phyloP scores from a whole-genome alignment of 768 basidiomycete genomes.

The Podaxis sp. region DNA sequence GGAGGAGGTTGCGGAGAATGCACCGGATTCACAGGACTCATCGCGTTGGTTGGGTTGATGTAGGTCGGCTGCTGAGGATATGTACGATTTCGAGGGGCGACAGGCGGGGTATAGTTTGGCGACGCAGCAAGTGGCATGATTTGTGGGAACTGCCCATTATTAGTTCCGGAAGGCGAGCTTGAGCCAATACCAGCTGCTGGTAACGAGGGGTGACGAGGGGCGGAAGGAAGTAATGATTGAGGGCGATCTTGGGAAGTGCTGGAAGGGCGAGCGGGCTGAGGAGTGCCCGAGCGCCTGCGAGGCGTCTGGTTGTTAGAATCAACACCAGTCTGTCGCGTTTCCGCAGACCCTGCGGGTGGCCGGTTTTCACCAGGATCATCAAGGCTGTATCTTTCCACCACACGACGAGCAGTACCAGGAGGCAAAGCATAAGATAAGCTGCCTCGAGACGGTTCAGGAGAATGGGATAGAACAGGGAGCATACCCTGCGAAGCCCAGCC shows the following conservation, averaged over 20 bases:
- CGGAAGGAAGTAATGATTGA: constrained; percentile 31
- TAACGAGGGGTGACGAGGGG: constrained; percentile 44
- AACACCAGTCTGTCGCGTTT: constrained; percentile 25
- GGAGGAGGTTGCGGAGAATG: constrained; percentile 52
- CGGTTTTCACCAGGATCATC: constrained; percentile 33
- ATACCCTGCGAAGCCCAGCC: constrained; percentile 6
- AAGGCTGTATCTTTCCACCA: constrained; percentile 48
- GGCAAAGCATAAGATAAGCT: constrained; percentile 43
- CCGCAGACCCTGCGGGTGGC: constrained; percentile 22
- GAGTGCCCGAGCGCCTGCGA: constrained; percentile 19
- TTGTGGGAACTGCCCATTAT: constrained; percentile 29
- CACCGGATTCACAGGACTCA: constrained; percentile 62
- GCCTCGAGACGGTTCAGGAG: constrained; percentile 33
- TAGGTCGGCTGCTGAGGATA: constrained; percentile 76
- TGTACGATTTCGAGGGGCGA: constrained; percentile 63
- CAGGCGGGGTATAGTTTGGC: constrained; percentile 57
- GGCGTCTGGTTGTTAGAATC: constrained; percentile 25
- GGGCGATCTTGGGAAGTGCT: constrained; percentile 20
- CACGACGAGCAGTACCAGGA: constrained; percentile 37
- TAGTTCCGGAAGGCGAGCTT: constrained; percentile 12
- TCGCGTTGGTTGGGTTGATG: constrained; percentile 51
- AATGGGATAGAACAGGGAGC: constrained; percentile 25
- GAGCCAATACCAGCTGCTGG: constrained; percentile 16
- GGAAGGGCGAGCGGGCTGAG: constrained; percentile 18
- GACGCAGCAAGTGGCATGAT: constrained; percentile 57